These are phyloP conservation scores for Aspergillus pseudotamarii DNA, from an alignment of 2,329 filamentous ascomycete genomes.

Conservation along the genomic window DNA sequence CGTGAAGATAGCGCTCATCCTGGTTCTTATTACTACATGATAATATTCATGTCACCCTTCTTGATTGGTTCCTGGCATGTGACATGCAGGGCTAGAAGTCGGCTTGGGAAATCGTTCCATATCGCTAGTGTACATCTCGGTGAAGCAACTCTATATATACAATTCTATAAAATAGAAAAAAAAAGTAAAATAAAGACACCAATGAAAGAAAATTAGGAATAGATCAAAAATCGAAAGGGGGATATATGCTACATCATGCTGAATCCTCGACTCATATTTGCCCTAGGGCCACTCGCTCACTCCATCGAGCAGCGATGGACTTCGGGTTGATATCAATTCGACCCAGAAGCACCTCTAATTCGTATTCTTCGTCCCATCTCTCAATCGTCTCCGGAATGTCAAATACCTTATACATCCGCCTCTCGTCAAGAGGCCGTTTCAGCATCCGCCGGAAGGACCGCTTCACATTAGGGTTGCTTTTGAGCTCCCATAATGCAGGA, in stretches of 20 bases:
- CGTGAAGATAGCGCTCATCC: background rate
- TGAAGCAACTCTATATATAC: conserved; percentile 2
- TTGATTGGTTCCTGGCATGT: background rate
- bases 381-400: conserved; percentile 20
- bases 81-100: background rate
- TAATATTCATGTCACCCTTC: background rate
- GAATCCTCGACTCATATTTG: background rate
- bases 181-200: background rate
- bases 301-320: conserved; percentile 21
- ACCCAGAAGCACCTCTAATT: conserved; percentile 27
- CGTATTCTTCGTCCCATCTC: conserved; percentile 34
- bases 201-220: background rate
- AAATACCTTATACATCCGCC: conserved; percentile 13
- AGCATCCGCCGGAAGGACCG: conserved; percentile 15
- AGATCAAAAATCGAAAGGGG: background rate
- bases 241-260: conserved; percentile 1
- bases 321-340: conserved; percentile 18
- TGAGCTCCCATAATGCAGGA: conserved; percentile 17
- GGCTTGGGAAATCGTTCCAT: background rate
- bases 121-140: background rate
- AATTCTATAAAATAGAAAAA: background rate
- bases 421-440: conserved; percentile 17
- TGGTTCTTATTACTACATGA: background rate
- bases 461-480: conserved; percentile 15
- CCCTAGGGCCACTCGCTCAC: conserved; percentile 13